These are phyloP conservation scores for Blastobotrys parvus DNA, from an alignment of 805 yeast genomes.

Conservation along the genomic window DNA sequence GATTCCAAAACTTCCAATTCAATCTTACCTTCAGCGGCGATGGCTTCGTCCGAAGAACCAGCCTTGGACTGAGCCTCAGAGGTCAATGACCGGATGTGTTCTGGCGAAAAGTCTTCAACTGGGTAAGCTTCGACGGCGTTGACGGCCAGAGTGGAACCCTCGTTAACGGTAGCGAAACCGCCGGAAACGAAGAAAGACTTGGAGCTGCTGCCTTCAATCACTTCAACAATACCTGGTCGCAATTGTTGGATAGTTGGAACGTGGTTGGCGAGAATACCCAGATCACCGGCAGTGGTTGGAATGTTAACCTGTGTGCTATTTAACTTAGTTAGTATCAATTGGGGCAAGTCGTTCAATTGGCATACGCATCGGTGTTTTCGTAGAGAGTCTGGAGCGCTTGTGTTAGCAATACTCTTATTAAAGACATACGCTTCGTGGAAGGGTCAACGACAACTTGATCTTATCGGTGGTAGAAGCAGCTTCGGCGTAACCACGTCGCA, in stretches of 20 bases:
- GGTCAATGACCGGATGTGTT: conserved; percentile 68
- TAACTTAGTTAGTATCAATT: too few relatives aligned
- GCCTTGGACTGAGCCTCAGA: conserved; percentile 93
- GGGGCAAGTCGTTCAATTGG: conserved; percentile 2
- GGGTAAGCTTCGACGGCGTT: conserved; percentile 95
- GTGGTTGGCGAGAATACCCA: conserved; percentile 96
- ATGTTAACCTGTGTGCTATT: conserved; percentile 71
- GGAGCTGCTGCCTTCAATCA: conserved; percentile 66
- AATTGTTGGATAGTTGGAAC: conserved; percentile 96
- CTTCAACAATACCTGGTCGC: conserved; percentile 90
- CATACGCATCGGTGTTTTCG: conserved; percentile 28
- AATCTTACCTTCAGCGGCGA: conserved; percentile 90
- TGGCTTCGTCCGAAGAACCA: conserved; percentile 69
- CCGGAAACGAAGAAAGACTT: conserved; percentile 87
- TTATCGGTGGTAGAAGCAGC: conserved; percentile 60
- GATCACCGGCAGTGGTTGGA: conserved; percentile 91
- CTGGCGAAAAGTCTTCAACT: conserved; percentile 75
- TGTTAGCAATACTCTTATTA: background rate
- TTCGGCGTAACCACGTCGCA: conserved; percentile 75
- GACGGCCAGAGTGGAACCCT: conserved; percentile 83
- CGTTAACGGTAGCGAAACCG: conserved; percentile 94
- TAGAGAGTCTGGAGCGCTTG: conserved; percentile 22
- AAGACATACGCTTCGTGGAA: conserved; percentile 65
- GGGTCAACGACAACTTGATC: conserved; percentile 79
- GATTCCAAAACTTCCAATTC: conserved; percentile 96